phyloP scores from a whole-genome alignment of 2,329 filamentous ascomycete genomes.

The Chrysosphaeria jannelii region DNA sequence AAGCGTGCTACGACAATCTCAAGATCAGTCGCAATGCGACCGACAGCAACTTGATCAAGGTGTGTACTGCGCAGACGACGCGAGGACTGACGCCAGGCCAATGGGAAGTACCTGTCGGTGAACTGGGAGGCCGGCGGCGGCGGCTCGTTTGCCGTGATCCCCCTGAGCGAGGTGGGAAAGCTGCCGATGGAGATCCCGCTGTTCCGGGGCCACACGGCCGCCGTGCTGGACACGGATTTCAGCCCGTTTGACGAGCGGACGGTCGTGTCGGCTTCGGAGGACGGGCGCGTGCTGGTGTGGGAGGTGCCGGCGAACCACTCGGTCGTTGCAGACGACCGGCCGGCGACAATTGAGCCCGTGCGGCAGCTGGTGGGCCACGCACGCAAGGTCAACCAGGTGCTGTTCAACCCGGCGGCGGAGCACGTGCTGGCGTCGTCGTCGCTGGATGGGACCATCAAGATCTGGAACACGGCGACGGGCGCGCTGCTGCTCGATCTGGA shows the following conservation, averaged over 20 bases:
- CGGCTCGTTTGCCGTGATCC: slow-evolving; percentile 89
- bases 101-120: slow-evolving; percentile 83
- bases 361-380: slow-evolving; percentile 66
- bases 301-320: slow-evolving; percentile 72
- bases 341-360: slow-evolving; percentile 50
- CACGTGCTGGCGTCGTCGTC: slow-evolving; percentile 88
- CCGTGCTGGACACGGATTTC: slow-evolving; percentile 95
- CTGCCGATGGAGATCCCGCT: slow-evolving; percentile 77
- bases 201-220: slow-evolving; percentile 84
- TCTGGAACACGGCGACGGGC: slow-evolving; percentile 76
- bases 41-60: slow-evolving; percentile 97
- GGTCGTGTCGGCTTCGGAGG: slow-evolving; percentile 81
- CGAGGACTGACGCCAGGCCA: slow-evolving; percentile 28
- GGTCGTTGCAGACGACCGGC: slow-evolving; percentile 62
- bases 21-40: slow-evolving; percentile 95
- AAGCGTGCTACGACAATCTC: slow-evolving; percentile 95
- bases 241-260: slow-evolving; percentile 87
- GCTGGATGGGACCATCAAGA: slow-evolving; percentile 77
- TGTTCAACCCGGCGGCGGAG: slow-evolving; percentile 90
- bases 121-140: slow-evolving; percentile 96
- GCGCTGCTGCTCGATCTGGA: slow-evolving; percentile 45
- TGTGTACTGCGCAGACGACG: slow-evolving; percentile 12
- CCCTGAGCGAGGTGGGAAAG: slow-evolving; percentile 65
- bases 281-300: slow-evolving; percentile 94
- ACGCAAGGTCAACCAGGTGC: slow-evolving; percentile 90